Conservation (phyloP, 495 filamentous ascomycete genomes). For the Elasticomyces elasticus region DNA sequence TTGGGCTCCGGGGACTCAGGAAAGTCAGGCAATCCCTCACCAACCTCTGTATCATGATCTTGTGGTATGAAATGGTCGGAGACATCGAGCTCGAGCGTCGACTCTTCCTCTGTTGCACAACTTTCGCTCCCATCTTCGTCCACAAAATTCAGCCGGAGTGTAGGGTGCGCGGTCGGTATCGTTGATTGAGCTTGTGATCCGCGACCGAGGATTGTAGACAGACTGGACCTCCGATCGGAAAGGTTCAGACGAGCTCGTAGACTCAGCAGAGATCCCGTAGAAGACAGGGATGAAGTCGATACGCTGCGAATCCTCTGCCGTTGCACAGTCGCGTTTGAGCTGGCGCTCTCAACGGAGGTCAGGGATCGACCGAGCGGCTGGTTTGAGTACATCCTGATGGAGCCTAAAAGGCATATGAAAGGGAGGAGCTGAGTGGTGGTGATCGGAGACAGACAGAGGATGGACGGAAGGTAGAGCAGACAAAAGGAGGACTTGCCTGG, state of each 20-base stretch:
- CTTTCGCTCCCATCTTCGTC: neutral
- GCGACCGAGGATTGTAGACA: neutral
- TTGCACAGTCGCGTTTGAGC: slow-evolving; percentile 12
- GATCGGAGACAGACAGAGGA: neutral
- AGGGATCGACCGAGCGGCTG: neutral
- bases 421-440: neutral
- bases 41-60: neutral
- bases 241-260: neutral
- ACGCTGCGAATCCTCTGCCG: slow-evolving; percentile 9
- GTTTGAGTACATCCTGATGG: neutral
- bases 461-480: neutral
- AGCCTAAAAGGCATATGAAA: neutral
- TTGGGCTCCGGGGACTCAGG: neutral
- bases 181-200: neutral
- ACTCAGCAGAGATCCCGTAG: neutral
- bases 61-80: neutral
- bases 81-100: neutral
- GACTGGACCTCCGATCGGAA: neutral
- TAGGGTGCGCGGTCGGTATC: neutral
- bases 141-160: neutral
- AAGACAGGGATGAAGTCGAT: slow-evolving; percentile 10
- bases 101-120: neutral
- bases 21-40: neutral
- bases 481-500: neutral
- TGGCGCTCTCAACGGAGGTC: slow-evolving; percentile 7